Evolutionary conservation across 345 rosid genomes (phyloP), one percentile per base, ranked within the genome.

Genomic region (Hypericum perforatum): DNA sequence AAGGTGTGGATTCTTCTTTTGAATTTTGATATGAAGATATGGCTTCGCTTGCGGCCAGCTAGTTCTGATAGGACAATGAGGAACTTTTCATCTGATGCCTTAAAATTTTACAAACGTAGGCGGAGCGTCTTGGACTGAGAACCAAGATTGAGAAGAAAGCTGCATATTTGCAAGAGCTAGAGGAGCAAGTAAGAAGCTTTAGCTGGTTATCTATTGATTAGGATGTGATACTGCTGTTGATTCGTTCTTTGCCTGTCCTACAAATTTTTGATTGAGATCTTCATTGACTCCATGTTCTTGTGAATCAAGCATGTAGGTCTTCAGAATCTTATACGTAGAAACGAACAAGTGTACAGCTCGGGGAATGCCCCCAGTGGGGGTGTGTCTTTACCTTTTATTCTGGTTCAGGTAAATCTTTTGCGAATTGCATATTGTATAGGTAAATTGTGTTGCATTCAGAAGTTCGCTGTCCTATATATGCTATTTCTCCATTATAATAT

Each of bases 351-450:
- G 42, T 84, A 78, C 68, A 71, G 84, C 73, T 72, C 92, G 2
- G 99, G 77, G 60, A 75, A 84, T 70, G 80, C 86, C 68, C 95
- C 95, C 14, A 78, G 67, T 41, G 94, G 92, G 16, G 97, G 88
- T 42, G 92, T 94, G 63, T 86, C 97, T 42, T 84, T 94, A 67
- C 99, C 99, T 5, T 94, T 94, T 66, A 94, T 94, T 67, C 74
- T 94, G 63, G 99, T 94, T 56, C 99, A 94, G 95, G 99, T 94
- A 78, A 70, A 56, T 12, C 38, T 57, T 56, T 45, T 60, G 64
- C 15, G n/a, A 22, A 37, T 47, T 45, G n/a, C 11, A 52, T 48
- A 15, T 37, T 41, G 32, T 8, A 16, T 9, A 49, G n/a, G 12
- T 51, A n/a, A 51, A 50, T 37, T 0, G 43, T 12, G n/a, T 54